Evolutionary conservation across 768 basidiomycete genomes (phyloP), one percentile per base, ranked within the genome.

Genomic region (Lactarius psammicola): DNA sequence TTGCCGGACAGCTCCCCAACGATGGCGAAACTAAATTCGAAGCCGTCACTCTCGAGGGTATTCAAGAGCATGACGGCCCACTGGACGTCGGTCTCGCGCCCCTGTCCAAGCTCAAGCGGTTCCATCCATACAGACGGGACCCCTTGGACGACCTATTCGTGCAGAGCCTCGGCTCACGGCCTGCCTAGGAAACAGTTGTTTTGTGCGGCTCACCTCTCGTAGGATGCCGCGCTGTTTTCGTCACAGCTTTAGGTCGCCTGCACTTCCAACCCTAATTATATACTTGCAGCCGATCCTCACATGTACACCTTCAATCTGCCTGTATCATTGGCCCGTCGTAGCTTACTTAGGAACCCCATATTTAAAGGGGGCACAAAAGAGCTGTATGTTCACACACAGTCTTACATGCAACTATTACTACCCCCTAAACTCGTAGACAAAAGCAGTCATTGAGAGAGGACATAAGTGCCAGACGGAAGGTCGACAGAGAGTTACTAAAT

Each of bases 61-160:
- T 62, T 18, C 65, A 57, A 10, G 68, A 56, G 26, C 53, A 42
- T 40, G 63, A 59, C 30, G 59, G 55, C 54, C 10, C 56, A 56
- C 58, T 60, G 18, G 74, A 76, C 38, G 75, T 79, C 40, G 81
- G 80, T 64, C 80, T 90, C 18, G 85, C 84, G 8, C 87, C 88
- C 17, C 78, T 90, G 57, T 77, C 82, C 60, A 76, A 82, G 23
- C 76, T 88, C 62, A 80, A 78, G 54, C 81, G 85, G 26, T 76
- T 73, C 51, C 84, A 84, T 68, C 81, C 84, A 8, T 89, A 87
- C 62, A 79, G 81, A 57, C 81, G 89, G 63, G 80, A 86, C 62
- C 85, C 84, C 30, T 70, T 79, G 33, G 89, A 90, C 73, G 89
- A 90, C 69, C 80, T 80, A 65, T 81, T 83, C 44, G 72, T 90